Evolutionary conservation across 192 early-diverging fungal species (phyloP), one percentile per base, ranked within the genome.

Genomic region (Coemansia sp.): DNA sequence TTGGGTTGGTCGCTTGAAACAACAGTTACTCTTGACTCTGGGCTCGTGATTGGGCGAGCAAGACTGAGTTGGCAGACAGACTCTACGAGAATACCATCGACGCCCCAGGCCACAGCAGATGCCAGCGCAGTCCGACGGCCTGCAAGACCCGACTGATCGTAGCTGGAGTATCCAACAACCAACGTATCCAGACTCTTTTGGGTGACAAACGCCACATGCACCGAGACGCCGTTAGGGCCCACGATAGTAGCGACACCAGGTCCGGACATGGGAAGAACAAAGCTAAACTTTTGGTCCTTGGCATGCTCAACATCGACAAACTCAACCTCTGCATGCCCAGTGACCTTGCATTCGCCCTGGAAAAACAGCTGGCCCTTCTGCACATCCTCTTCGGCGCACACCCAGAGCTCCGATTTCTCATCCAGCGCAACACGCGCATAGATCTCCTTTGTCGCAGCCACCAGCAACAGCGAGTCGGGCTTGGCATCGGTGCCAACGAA

Each of bases 341-440:
- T 49, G 15, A 76, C 72, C 14, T 34, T 36, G 49, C 64, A 67
- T 24, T 65, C 54, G 37, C 66, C 61, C 9, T 49, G 34, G 39
- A 76, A 68, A 25, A 69, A 60, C 40, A 76, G 40, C 50, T 76
- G 72, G 24, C 72, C 72, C 15, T 50, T 43, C 40, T 76, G 72
- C 4, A 69, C 45, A 25, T 41, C 27, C 28, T 76, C 72, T 22
- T 64, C 66, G 0, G 72, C 65, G n/a, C 64, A 67, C 24, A 76
- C 34, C 72, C 72, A 76, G 19, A 51, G 60, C 50, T 76, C 72
- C 0, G 61, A 44, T 18, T 37, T 50, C 9, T 4, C 11, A 9
- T 20, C 40, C 39, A 67, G 54, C 10, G 52, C 50, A 13, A 74
- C 38, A 1, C 72, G 66, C 6, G 67, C 50, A 26, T 76, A 76